A percentile compares a stretch with the other conserved stretches of the same genome.
Evolutionary conservation across 2,329 filamentous ascomycete genomes (phyloP).

Genomic region (Verticillium zaregamsianum): DNA sequence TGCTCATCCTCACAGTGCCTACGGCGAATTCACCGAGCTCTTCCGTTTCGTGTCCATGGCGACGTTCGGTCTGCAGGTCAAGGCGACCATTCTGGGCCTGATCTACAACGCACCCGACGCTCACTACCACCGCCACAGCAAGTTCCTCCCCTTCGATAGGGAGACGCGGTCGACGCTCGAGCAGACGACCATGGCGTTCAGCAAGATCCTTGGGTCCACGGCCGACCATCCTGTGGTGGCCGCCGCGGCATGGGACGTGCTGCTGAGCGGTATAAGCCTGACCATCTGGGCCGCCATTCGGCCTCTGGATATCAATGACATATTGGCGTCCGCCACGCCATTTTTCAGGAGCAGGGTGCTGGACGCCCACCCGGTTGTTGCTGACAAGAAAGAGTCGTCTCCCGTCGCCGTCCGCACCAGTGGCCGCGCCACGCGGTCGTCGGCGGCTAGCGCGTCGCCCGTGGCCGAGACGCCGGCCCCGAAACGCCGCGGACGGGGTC

Average conservation of each 20-base stretch:
- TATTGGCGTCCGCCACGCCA: conserved; percentile 36
- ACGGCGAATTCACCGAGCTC: conserved; percentile 36
- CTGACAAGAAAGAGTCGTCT: neutral
- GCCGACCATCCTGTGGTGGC: conserved; percentile 55
- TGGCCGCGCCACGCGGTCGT: conserved; percentile 4
- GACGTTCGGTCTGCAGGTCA: conserved; percentile 40
- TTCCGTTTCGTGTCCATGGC: conserved; percentile 42
- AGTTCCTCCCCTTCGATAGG: conserved; percentile 39
- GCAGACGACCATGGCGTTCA: conserved; percentile 38
- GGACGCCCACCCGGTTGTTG: neutral
- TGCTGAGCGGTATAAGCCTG: conserved; percentile 50
- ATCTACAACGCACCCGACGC: conserved; percentile 42
- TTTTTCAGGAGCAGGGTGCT: conserved; percentile 16
- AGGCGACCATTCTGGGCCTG: conserved; percentile 37
- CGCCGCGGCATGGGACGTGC: conserved; percentile 53
- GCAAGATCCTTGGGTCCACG: conserved; percentile 43
- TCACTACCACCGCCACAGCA: conserved; percentile 44
- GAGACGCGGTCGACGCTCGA: conserved; percentile 39
- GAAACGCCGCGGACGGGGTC: conserved; percentile 18
- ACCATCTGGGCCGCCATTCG: conserved; percentile 54
- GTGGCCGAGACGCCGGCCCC: conserved; percentile 5
- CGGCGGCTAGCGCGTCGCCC: neutral
- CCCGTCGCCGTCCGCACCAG: neutral
- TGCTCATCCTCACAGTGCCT: conserved; percentile 30
- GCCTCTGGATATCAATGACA: conserved; percentile 43